Percentiles rank a stretch among this genome's conserved stretches.
Conservation (phyloP, 2,329 filamentous ascomycete genomes). For the Arthroderma sp. region DNA sequence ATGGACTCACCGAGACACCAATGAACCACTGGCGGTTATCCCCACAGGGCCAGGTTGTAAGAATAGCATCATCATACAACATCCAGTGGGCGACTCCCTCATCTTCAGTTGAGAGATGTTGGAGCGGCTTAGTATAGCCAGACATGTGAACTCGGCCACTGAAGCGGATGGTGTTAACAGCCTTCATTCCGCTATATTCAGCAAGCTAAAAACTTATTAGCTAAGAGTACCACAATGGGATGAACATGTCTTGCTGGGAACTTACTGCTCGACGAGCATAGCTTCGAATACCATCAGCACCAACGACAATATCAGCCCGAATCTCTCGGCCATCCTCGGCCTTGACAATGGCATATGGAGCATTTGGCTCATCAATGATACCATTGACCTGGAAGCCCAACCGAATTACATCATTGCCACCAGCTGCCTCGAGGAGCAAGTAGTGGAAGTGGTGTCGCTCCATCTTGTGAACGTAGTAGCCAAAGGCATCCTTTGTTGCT, state of each 20-base stretch:
- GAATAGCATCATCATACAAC: constrained; percentile 5
- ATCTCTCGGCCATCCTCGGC: constrained; percentile 5
- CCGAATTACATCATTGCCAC: constrained; percentile 3
- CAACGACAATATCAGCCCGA: constrained; percentile 5
- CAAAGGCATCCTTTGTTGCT: constrained; percentile 3
- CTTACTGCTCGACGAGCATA: constrained; percentile 5
- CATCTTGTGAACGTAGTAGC: constrained; percentile 5
- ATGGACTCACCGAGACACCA: constrained; percentile 2
- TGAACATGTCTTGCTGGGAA: neutral
- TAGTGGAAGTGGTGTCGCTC: constrained; percentile 6
- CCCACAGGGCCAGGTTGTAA: constrained; percentile 7
- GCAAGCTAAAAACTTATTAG: constrained; percentile 1
- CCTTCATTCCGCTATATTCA: constrained; percentile 6
- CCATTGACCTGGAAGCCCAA: constrained; percentile 5
- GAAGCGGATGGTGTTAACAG: constrained; percentile 6
- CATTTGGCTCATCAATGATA: constrained; percentile 2
- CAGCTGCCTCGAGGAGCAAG: constrained; percentile 4
- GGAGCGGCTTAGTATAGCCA: constrained; percentile 5
- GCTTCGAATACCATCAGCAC: constrained; percentile 6
- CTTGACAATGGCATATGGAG: constrained; percentile 4
- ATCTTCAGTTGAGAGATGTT: constrained; percentile 3
- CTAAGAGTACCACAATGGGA: neutral
- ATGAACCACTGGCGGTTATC: constrained; percentile 7
- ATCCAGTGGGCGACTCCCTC: constrained; percentile 5
- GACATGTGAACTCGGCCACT: constrained; percentile 7